phyloP scores from a whole-genome alignment of 2,329 filamentous ascomycete species.

The Stachybotrys chartarum region DNA sequence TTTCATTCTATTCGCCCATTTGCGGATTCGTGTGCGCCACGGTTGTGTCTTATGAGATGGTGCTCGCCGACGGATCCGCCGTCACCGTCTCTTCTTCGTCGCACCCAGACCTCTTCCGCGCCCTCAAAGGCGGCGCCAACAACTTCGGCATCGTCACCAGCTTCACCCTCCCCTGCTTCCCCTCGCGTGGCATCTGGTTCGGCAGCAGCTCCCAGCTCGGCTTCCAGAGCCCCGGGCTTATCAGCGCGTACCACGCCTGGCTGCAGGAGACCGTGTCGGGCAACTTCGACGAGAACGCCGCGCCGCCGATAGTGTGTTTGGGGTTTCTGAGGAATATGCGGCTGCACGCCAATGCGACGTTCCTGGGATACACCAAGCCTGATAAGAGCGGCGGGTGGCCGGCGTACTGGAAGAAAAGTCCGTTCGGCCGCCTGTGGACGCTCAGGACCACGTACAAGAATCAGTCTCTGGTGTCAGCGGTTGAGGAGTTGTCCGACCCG shows the following conservation, averaged over 20 bases:
- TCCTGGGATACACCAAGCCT: not conserved
- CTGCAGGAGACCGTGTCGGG: not conserved
- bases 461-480: not conserved
- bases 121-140: conserved; percentile 35
- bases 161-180: conserved; percentile 20
- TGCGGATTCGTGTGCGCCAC: conserved; percentile 1
- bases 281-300: not conserved
- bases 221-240: not conserved
- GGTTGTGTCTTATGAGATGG: conserved; percentile 20
- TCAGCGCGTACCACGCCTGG: not conserved
- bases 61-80: conserved; percentile 31
- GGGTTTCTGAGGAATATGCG: not conserved
- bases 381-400: not conserved
- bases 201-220: not conserved
- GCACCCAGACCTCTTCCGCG: conserved; percentile 30
- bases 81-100: conserved; percentile 23
- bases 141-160: conserved; percentile 34
- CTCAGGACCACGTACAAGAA: not conserved
- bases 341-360: not conserved
- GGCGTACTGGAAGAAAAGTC: not conserved
- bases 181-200: conserved; percentile 4
- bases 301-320: not conserved
- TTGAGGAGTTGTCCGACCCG: not conserved
- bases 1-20: conserved; percentile 1
- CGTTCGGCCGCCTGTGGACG: not conserved